These are phyloP conservation scores for Rhodotorula paludigena DNA, from an alignment of 768 basidiomycete genomes.

Conservation along the genomic window DNA sequence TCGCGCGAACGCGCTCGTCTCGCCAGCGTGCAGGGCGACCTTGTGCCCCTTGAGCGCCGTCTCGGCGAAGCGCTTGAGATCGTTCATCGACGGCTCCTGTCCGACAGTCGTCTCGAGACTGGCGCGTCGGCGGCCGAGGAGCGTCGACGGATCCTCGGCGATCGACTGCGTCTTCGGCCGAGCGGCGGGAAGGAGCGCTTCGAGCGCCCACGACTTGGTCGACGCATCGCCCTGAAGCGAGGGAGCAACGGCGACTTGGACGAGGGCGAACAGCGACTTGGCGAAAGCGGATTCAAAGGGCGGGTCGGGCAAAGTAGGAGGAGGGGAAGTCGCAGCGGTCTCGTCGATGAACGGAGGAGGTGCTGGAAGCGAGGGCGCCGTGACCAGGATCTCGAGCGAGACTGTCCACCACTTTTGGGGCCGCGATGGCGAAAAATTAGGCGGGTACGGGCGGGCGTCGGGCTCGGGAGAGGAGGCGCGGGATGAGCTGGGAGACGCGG, in stretches of 20 bases:
- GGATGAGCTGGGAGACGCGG: neutral
- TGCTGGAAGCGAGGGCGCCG: neutral
- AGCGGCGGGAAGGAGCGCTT: constrained; percentile 25
- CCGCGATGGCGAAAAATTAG: neutral
- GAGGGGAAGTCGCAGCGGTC: neutral
- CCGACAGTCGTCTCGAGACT: constrained; percentile 26
- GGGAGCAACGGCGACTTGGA: constrained; percentile 7
- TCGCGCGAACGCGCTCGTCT: constrained; percentile 82
- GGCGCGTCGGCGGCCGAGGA: constrained; percentile 26
- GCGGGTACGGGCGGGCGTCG: neutral
- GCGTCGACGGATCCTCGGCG: constrained; percentile 24
- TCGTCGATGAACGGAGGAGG: constrained; percentile 7
- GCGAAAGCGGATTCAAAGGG: constrained; percentile 22
- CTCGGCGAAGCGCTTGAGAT: constrained; percentile 73
- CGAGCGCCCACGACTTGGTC: constrained; percentile 22
- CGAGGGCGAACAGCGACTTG: constrained; percentile 18
- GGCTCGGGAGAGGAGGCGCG: neutral
- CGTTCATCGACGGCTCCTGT: constrained; percentile 66
- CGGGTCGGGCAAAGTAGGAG: neutral
- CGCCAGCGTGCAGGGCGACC: constrained; percentile 75
- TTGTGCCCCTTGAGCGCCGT: constrained; percentile 69
- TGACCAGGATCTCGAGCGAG: constrained; percentile 27
- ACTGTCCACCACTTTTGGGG: constrained; percentile 33
- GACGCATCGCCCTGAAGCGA: neutral
- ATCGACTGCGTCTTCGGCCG: constrained; percentile 21